Percentiles rank a stretch among this genome's conserved stretches.
phyloP scores from a whole-genome alignment of 768 basidiomycete genomes.

The Antrodiella citrinella region DNA sequence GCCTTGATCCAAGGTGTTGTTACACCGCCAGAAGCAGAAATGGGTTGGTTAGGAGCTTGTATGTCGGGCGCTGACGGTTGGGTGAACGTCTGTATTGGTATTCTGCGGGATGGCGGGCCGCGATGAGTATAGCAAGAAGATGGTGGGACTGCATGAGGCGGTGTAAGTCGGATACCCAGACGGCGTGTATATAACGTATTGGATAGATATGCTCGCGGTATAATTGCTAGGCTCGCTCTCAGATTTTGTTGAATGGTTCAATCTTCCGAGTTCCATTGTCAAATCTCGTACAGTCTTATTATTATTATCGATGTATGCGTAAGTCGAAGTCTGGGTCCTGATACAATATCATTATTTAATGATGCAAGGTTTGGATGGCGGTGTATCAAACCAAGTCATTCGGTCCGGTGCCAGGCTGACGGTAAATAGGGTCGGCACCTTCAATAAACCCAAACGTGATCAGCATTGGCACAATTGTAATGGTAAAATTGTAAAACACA shows the following conservation, averaged over 20 bases:
- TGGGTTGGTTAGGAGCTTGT: slow-evolving; percentile 92
- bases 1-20: slow-evolving; percentile 80
- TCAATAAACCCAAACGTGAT: no score
- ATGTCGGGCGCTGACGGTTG: slow-evolving; percentile 93
- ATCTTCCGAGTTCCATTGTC: no score
- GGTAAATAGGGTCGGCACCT: background rate
- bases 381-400: background rate
- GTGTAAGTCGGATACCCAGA: background rate
- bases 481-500: no score
- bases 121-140: background rate
- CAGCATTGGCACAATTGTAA: no score
- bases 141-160: background rate
- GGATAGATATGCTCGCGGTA: background rate
- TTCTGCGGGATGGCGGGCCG: slow-evolving; percentile 16
- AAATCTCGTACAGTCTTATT: no score
- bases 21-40: slow-evolving; percentile 77
- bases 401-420: background rate
- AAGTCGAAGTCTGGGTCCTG: no score
- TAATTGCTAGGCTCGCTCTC: no score
- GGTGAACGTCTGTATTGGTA: slow-evolving; percentile 81
- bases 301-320: no score
- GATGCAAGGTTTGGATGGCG: no score
- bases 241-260: no score
- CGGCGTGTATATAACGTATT: background rate
- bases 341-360: no score